Conservation (phyloP, 352 stramenopile species). For the Thraustochytrium sp. region DNA sequence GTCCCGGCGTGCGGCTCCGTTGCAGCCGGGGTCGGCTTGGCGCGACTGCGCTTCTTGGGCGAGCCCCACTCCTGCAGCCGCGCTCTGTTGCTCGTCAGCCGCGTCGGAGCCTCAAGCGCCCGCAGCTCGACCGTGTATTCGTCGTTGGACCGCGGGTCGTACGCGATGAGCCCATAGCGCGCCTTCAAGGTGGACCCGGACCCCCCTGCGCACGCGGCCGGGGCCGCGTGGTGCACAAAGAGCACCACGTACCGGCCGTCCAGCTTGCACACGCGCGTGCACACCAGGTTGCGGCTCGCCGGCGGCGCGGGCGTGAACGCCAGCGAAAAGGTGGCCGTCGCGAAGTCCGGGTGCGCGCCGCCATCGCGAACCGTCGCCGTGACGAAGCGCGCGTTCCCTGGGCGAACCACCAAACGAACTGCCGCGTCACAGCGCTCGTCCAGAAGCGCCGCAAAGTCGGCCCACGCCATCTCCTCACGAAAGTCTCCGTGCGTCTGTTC, state of each 20-base stretch:
- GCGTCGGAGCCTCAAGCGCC: background rate
- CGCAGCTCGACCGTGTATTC: background rate
- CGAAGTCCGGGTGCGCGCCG: background rate
- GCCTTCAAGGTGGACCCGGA: too few species aligned
- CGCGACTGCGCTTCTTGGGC: background rate
- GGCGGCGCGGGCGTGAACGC: background rate
- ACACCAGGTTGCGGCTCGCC: slow-evolving; percentile 8
- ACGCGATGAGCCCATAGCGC: background rate
- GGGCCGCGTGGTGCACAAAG: slow-evolving; percentile 19
- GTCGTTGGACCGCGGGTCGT: slow-evolving; percentile 33
- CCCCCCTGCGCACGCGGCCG: too few species aligned
- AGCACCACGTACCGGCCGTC: background rate
- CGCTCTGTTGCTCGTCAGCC: too few species aligned
- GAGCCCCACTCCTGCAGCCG: background rate
- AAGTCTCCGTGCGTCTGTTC: slow-evolving; percentile 30
- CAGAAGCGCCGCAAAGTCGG: slow-evolving; percentile 6
- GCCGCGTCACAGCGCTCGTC: background rate
- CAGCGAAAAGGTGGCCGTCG: background rate
- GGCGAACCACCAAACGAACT: background rate
- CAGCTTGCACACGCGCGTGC: slow-evolving; percentile 4
- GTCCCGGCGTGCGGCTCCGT: background rate
- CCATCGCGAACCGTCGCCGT: background rate
- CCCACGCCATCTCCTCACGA: slow-evolving; percentile 2
- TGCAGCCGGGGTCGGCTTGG: background rate
- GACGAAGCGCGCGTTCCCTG: background rate